These are phyloP conservation scores for Paralagenidium karlingii DNA, from an alignment of 352 stramenopile species.

Conservation along the genomic window DNA sequence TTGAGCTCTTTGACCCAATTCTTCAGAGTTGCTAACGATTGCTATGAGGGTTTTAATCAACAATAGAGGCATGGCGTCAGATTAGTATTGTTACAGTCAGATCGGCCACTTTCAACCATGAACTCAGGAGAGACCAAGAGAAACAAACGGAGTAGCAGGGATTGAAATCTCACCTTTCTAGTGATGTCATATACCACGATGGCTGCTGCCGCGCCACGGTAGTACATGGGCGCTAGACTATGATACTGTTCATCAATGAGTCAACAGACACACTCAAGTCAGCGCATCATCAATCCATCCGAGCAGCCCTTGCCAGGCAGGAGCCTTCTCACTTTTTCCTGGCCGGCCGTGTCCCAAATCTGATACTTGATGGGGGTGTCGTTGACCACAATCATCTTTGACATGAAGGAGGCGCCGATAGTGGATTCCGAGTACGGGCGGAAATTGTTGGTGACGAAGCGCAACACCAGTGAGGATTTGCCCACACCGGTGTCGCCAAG, in stretches of 20 bases:
- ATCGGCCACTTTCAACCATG: too few relatives aligned
- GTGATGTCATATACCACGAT: slow-evolving; percentile 99
- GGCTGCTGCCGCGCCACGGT: slow-evolving; percentile 91
- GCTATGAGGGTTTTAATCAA: slow-evolving; percentile 13
- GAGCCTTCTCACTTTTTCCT: slow-evolving; percentile 77
- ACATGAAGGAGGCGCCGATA: slow-evolving; percentile 97
- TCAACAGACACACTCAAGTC: not conserved
- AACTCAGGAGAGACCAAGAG: slow-evolving; percentile 1
- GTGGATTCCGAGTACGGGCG: slow-evolving; percentile 93
- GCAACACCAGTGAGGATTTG: slow-evolving; percentile 93
- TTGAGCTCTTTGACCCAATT: slow-evolving; percentile 93
- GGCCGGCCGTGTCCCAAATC: slow-evolving; percentile 97
- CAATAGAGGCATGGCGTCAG: not conserved
- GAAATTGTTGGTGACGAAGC: slow-evolving; percentile 97
- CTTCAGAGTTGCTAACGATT: slow-evolving; percentile 89
- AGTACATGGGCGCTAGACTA: slow-evolving; percentile 97
- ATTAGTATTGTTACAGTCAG: too few relatives aligned
- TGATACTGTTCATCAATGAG: slow-evolving; percentile 68
- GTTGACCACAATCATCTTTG: slow-evolving; percentile 91
- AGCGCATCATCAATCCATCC: not conserved
- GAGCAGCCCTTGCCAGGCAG: not conserved
- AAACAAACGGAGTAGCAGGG: not conserved
- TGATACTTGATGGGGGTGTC: slow-evolving; percentile 92
- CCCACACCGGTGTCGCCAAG: slow-evolving; percentile 91
- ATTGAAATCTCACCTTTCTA: slow-evolving; percentile 45